Conservation (phyloP, 192 early-diverging fungal genomes). For the Obelidium mucronatum region DNA sequence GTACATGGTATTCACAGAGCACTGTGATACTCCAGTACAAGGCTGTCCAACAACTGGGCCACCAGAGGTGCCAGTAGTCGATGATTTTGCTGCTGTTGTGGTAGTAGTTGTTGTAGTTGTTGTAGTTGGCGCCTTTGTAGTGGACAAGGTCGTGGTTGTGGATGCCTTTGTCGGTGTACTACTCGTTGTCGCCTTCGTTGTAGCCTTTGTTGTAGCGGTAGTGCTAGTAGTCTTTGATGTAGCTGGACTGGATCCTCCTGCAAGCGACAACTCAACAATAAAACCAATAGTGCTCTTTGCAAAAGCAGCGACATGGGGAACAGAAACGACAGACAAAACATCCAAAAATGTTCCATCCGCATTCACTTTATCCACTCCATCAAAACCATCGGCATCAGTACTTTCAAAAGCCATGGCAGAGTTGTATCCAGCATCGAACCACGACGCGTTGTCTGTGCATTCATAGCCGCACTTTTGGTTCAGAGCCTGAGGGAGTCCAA, state of each 20-base stretch:
- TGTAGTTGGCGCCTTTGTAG: no score
- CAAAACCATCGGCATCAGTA: not conserved
- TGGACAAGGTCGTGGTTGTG: no score
- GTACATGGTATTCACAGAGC: no score
- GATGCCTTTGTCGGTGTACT: no score
- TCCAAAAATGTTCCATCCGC: constrained; percentile 32
- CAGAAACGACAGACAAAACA: constrained; percentile 18
- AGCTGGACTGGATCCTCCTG: no score
- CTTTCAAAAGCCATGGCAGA: not conserved
- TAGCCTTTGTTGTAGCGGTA: not conserved
- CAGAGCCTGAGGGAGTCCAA: not conserved
- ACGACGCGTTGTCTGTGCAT: constrained; percentile 7
- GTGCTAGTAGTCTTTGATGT: no score
- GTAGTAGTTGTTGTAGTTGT: no score
- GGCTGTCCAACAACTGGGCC: no score
- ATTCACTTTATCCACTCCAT: constrained; percentile 24
- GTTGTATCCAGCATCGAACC: not conserved
- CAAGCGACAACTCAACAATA: constrained; percentile 65
- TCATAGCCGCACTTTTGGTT: constrained; percentile 8
- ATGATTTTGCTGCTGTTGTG: no score
- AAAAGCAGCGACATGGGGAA: constrained; percentile 39
- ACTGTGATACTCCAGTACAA: no score
- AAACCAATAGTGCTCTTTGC: constrained; percentile 54
- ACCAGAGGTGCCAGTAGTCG: no score
- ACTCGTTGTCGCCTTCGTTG: not conserved